A percentile compares a stretch with the other conserved stretches of the same genome.
Conservation (phyloP, 2,329 filamentous ascomycete genomes). For the Didymella sp. region DNA sequence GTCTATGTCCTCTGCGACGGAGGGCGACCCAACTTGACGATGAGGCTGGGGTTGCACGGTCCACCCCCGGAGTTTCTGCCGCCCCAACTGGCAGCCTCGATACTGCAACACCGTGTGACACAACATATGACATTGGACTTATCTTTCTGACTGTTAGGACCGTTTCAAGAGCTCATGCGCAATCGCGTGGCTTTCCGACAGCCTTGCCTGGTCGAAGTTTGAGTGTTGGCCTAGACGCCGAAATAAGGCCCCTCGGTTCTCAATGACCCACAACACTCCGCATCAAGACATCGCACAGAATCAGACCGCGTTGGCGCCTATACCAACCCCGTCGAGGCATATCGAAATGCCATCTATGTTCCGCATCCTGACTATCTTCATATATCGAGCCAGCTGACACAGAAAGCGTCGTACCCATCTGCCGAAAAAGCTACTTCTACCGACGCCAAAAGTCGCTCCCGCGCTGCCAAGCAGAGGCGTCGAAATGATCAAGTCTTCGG, state of each 20-base stretch:
- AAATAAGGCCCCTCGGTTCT: constrained; percentile 8
- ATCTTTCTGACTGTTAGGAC: too few species aligned
- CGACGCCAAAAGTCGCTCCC: constrained; percentile 9
- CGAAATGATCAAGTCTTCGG: constrained; percentile 27
- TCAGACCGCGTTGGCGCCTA: constrained; percentile 2
- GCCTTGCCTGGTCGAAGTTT: background rate
- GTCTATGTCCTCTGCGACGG: background rate
- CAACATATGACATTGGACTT: background rate
- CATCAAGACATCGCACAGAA: background rate
- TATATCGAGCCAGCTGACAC: background rate
- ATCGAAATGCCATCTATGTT: background rate
- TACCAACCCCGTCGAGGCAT: background rate
- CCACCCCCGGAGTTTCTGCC: background rate
- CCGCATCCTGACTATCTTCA: background rate
- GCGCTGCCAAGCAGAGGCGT: constrained; percentile 29
- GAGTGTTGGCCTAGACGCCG: background rate
- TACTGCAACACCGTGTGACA: background rate
- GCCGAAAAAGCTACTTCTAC: constrained; percentile 9
- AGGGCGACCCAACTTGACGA: background rate
- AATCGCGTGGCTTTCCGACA: background rate
- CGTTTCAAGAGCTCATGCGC: background rate
- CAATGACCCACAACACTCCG: constrained; percentile 8
- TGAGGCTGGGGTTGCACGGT: background rate
- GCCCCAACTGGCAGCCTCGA: background rate
- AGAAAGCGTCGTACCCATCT: constrained; percentile 10